Base-by-base conservation (phyloP, 164 flowering plant genomes). In the Amborella trichopoda region DNA sequence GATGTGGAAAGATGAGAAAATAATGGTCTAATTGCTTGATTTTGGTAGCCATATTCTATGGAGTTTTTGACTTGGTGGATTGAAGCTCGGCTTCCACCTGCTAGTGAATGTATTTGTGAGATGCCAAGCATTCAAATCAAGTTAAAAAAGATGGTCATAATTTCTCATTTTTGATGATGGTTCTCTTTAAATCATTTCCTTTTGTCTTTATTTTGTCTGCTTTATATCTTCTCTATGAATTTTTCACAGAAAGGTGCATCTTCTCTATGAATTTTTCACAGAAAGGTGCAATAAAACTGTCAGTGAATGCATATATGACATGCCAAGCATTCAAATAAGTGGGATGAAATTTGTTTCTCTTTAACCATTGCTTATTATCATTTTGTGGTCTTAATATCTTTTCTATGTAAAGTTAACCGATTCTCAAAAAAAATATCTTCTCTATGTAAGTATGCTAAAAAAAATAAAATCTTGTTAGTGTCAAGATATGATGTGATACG, bases 1-100 rank as follows among this genome's bases (percentile, higher is more conserved):
- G 91, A 58, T n/a, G 62, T 71, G 1, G 96, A 87, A 10, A 91
- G 57, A 63, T 87, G 81, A 43, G 80, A 78, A 68, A 82, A 77
- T 61, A 34, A 55, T 8, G 98, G 96, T 47, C 63, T 66, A 20
- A 55, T 30, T 0, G 1, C 6, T 14, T 67, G 58, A 44, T 54
- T 54, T 49, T 59, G 61, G 60, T 82, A 87, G 28, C 62, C 71
- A 53, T 72, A 56, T 23, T 61, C 23, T 27, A 87, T 63, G 42
- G 81, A 49, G 27, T 77, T 73, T 60, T 72, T 67, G 10, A 82
- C 84, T 59, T 80, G 80, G 39, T 70, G 56, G 54, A 72, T 60
- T 14, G 82, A 68, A 17, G 88, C 95, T 28, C 50, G 61, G 23
- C 33, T 8, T 52, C 61, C 63, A 30, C 73, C 98, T 90, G 77